Percentiles rank a stretch among this genome's conserved stretches.
Conservation (phyloP, 345 rosid species). For the Clausena lansium region DNA sequence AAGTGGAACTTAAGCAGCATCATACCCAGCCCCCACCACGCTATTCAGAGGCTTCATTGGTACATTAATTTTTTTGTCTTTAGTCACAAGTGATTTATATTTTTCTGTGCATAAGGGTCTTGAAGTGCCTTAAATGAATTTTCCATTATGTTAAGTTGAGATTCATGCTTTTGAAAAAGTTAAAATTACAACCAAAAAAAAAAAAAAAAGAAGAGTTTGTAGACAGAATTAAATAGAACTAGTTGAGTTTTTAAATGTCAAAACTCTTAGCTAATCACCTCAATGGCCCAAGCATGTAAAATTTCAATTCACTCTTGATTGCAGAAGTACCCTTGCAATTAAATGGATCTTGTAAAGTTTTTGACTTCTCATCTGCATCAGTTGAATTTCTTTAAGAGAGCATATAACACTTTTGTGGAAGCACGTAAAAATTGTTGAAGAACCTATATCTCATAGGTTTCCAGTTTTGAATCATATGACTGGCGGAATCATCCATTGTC, state of each 20-base stretch:
- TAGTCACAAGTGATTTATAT: conserved; percentile 18
- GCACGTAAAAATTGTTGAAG: not conserved
- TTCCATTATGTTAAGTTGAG: not conserved
- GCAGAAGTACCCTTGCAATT: not conserved
- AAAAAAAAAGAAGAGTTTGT: not conserved
- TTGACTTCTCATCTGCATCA: no score
- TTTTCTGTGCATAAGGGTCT: not conserved
- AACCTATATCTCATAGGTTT: not conserved
- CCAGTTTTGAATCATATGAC: not conserved
- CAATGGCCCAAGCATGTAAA: not conserved
- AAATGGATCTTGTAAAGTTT: not conserved
- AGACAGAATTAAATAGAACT: not conserved
- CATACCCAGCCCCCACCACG: conserved; percentile 79
- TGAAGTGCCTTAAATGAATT: not conserved
- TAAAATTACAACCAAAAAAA: not conserved
- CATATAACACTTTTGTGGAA: not conserved
- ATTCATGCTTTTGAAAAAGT: not conserved
- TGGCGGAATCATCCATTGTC: not conserved
- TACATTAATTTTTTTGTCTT: conserved; percentile 31
- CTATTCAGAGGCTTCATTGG: conserved; percentile 93
- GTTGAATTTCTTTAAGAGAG: not conserved
- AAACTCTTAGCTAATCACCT: not conserved
- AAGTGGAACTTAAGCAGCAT: conserved; percentile 68
- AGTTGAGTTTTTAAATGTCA: not conserved
- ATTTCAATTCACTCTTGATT: not conserved